Evolutionary conservation across 768 basidiomycete species (phyloP), one percentile per base, ranked within the genome.

Genomic region (Podaxis sp.): DNA sequence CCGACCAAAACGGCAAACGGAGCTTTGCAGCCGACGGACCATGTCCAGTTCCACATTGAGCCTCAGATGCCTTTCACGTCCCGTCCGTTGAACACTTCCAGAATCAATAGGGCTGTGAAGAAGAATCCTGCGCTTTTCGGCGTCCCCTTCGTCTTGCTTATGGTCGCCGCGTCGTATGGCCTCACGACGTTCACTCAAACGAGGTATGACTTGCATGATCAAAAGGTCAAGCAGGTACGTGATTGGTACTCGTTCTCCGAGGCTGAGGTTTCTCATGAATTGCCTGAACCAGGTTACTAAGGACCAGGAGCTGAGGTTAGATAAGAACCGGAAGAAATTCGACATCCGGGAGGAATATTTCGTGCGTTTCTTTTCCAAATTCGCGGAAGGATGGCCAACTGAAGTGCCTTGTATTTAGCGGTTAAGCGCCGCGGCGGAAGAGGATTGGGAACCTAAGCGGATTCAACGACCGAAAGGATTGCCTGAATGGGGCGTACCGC

Each of bases 271-370:
- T n/a, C 18, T 23, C 9, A 23, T 48, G n/a, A 4, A 18, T 42
- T 16, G 14, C 16, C 18, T 57, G 2, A 21, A 21, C 10, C 63
- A 80, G 93, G 73, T 97, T 37, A 82, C 85, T 40, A 87, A 86
- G 63, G 88, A 94, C 70, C 85, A 95, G 65, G 89, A 91, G 63
- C 78, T 95, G 21, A 82, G 85, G 9, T 76, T 95, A 66, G 80
- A 87, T 63, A 83, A 80, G 57, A 74, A 81, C 52, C 80, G 88
- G 73, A 89, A 88, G 76, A 90, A 86, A 76, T 87, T 97, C 61
- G 95, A 98, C 73, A 90, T 97, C 16, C 79, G 93, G 57, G 96
- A 98, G 71, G 95, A 97, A 70, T 99, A 98, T 73, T 98, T 89
- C 70, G 95, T 97, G 74, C 74, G 93, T 86, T 27, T 25, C 27